phyloP scores from a whole-genome alignment of 1,284 basidiomycete genomes.

The Apiotrichum gamsii region DNA sequence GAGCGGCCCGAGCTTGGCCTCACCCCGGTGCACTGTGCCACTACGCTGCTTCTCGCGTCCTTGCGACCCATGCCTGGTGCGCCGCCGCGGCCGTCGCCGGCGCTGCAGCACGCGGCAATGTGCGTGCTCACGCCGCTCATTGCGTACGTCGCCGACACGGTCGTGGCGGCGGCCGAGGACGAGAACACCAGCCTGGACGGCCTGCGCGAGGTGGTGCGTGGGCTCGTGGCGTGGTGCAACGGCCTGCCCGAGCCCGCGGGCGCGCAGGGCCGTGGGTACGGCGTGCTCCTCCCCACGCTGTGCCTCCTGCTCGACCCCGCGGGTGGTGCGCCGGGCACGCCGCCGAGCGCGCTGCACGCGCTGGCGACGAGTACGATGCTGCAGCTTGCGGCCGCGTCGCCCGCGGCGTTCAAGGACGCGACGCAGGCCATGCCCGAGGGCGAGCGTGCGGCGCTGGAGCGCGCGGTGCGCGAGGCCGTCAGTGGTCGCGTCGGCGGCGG shows the following conservation, averaged over 20 bases:
- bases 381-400: constrained; percentile 65
- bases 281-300: constrained; percentile 72
- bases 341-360: constrained; percentile 54
- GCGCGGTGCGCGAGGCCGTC: constrained; percentile 68
- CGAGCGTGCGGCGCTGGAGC: constrained; percentile 64
- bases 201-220: constrained; percentile 72
- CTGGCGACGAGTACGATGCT: constrained; percentile 70
- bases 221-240: constrained; percentile 62
- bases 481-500: constrained; percentile 47
- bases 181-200: constrained; percentile 42
- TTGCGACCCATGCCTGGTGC: constrained; percentile 21
- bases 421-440: constrained; percentile 61
- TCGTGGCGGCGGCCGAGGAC: constrained; percentile 52
- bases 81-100: constrained; percentile 34
- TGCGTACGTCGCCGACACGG: constrained; percentile 65
- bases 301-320: constrained; percentile 64
- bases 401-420: constrained; percentile 79
- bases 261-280: constrained; percentile 63
- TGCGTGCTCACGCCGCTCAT: constrained; percentile 74
- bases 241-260: constrained; percentile 57
- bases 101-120: constrained; percentile 67
- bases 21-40: constrained; percentile 83
- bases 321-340: constrained; percentile 35
- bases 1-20: constrained; percentile 62
- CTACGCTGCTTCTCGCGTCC: constrained; percentile 65